Evolutionary conservation across 2,329 filamentous ascomycete species (phyloP).

Genomic region (Sarocladiaceae sp.): DNA sequence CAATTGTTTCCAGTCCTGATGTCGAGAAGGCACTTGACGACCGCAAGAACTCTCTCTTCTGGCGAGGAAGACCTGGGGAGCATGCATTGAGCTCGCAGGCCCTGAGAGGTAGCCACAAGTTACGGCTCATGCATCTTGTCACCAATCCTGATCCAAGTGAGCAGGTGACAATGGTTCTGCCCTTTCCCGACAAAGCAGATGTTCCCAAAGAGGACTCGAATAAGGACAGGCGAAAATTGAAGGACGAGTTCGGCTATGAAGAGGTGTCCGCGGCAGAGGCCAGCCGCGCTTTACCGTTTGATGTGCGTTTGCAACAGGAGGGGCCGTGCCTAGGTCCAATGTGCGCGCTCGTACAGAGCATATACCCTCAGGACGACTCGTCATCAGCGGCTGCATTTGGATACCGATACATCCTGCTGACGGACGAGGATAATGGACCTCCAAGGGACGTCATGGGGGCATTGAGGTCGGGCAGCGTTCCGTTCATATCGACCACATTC

Average conservation of each 20-base stretch:
- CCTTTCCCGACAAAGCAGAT: slow-evolving; percentile 26
- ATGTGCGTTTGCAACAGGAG: slow-evolving; percentile 53
- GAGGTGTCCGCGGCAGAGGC: slow-evolving; percentile 46
- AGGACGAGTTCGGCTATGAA: slow-evolving; percentile 47
- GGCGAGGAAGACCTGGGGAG: slow-evolving; percentile 65
- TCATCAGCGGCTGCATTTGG: slow-evolving; percentile 44
- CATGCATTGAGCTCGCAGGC: slow-evolving; percentile 36
- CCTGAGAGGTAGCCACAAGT: slow-evolving; percentile 61
- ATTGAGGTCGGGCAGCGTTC: slow-evolving; percentile 59
- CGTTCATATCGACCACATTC: slow-evolving; percentile 67
- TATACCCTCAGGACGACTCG: slow-evolving; percentile 32
- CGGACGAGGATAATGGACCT: slow-evolving; percentile 65
- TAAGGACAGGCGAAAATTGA: neutral
- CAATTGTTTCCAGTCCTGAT: slow-evolving; percentile 38
- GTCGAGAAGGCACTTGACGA: slow-evolving; percentile 43
- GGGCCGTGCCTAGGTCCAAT: slow-evolving; percentile 47
- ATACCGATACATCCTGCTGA: slow-evolving; percentile 64
- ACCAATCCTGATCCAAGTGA: slow-evolving; percentile 49
- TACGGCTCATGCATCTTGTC: slow-evolving; percentile 65
- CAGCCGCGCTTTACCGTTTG: slow-evolving; percentile 45
- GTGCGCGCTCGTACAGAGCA: slow-evolving; percentile 22
- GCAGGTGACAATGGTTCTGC: slow-evolving; percentile 50
- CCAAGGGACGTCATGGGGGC: slow-evolving; percentile 53
- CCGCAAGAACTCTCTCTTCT: slow-evolving; percentile 63
- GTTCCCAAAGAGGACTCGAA: neutral